phyloP scores from a whole-genome alignment of 2,329 filamentous ascomycete species.

The Neonectria magnoliae region DNA sequence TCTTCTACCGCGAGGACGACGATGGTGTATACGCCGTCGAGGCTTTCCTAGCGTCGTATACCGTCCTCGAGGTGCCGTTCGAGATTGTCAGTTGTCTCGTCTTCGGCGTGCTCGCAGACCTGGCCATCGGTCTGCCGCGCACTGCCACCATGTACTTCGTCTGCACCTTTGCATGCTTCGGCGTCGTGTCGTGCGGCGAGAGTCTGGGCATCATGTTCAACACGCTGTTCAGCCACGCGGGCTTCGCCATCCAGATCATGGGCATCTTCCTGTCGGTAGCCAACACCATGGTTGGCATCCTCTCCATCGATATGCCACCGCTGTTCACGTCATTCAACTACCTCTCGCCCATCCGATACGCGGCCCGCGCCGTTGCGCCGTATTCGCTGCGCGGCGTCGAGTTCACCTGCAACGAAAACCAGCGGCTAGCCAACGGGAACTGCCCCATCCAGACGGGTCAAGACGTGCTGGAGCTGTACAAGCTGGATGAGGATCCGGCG shows the following conservation, averaged over 20 bases:
- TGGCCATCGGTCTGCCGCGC: conserved; percentile 72
- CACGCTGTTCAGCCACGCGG: conserved; percentile 77
- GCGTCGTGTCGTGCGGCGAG: conserved; percentile 78
- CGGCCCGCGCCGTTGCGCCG: conserved; percentile 71
- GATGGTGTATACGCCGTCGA: conserved; percentile 78
- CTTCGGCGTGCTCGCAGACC: conserved; percentile 70
- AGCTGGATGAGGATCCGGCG: conserved; percentile 68
- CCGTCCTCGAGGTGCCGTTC: conserved; percentile 76
- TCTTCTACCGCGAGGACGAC: conserved; percentile 81
- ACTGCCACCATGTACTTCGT: conserved; percentile 74
- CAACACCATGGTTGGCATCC: conserved; percentile 75
- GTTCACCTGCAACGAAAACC: conserved; percentile 71
- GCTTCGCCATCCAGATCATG: conserved; percentile 80
- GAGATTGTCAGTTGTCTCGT: conserved; percentile 72
- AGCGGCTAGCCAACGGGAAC: conserved; percentile 66
- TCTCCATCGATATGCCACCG: conserved; percentile 74
- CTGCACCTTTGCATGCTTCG: conserved; percentile 74
- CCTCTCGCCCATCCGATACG: conserved; percentile 76
- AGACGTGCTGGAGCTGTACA: conserved; percentile 74
- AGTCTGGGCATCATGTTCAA: conserved; percentile 84
- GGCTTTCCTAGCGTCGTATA: conserved; percentile 77
- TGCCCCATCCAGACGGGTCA: conserved; percentile 74
- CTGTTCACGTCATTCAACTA: conserved; percentile 77
- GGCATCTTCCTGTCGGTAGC: conserved; percentile 75
- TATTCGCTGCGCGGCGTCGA: conserved; percentile 69